Evolutionary conservation across 129 eudicot species (phyloP).

Genomic region (Centaurea solstitialis): DNA sequence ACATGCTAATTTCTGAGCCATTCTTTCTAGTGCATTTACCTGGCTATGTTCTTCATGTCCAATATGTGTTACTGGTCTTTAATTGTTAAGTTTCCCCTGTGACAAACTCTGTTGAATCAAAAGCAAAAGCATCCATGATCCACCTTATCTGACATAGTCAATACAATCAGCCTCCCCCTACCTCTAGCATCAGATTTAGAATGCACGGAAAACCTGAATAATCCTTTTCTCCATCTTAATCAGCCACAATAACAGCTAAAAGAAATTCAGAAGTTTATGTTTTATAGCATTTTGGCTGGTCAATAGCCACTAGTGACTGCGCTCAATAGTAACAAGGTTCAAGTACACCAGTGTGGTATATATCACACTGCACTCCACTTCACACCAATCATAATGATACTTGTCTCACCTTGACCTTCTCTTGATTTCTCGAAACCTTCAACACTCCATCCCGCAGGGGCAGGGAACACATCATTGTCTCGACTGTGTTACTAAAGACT

Average conservation of each 20-base stretch:
- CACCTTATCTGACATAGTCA: neutral
- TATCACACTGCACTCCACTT: neutral
- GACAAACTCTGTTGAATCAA: neutral
- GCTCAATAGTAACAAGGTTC: neutral
- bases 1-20: neutral
- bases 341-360: neutral
- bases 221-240: slow-evolving; percentile 3
- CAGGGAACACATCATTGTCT: neutral
- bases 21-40: neutral
- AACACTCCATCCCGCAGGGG: neutral
- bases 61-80: neutral
- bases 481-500: neutral
- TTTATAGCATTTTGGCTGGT: neutral
- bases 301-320: neutral
- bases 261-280: neutral
- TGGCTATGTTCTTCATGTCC: neutral
- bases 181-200: slow-evolving; percentile 14
- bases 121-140: neutral
- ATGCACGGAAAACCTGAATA: neutral
- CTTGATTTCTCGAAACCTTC: neutral
- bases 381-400: neutral
- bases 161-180: slow-evolving; percentile 10
- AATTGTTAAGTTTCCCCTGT: neutral
- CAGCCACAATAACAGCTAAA: neutral
- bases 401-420: neutral